Evolutionary conservation across 1,284 basidiomycete species (phyloP).

Genomic region (Austroboletus niveus): DNA sequence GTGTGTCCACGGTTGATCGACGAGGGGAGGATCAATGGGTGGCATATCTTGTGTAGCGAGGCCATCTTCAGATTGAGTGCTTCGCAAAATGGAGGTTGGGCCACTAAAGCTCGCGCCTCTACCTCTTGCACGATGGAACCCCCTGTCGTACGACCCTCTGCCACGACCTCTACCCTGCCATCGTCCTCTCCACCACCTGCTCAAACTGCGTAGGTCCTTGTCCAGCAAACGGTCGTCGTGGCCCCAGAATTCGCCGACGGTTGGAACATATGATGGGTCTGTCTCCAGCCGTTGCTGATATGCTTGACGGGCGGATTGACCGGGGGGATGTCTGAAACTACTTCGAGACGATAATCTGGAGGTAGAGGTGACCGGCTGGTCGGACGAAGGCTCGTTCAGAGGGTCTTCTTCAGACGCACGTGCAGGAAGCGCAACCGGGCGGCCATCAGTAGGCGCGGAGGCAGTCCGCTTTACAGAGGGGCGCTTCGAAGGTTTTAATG

Average conservation of each 20-base stretch:
- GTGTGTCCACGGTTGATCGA: conserved; percentile 73
- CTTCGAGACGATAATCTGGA: conserved; percentile 29
- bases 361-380: conserved; percentile 37
- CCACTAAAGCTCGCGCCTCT: conserved; percentile 40
- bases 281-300: conserved; percentile 74
- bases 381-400: conserved; percentile 19
- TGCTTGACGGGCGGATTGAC: conserved; percentile 67
- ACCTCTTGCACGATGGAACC: conserved; percentile 53
- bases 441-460: conserved; percentile 26
- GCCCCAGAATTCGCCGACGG: conserved; percentile 87
- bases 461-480: conserved; percentile 31
- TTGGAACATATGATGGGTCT: conserved; percentile 85
- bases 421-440: conserved; percentile 24
- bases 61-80: conserved; percentile 23
- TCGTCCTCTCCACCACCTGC: conserved; percentile 79
- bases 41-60: conserved; percentile 20
- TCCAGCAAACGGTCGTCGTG: conserved; percentile 84
- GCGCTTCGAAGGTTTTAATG: conserved; percentile 36
- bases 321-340: conserved; percentile 39
- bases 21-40: conserved; percentile 45
- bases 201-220: conserved; percentile 71
- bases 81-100: conserved; percentile 8
- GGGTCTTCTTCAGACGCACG: conserved; percentile 26
- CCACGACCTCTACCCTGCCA: conserved; percentile 70
- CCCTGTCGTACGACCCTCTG: conserved; percentile 42